Evolutionary conservation across 345 rosid species (phyloP).

Genomic region (Lepidium aucheri): DNA sequence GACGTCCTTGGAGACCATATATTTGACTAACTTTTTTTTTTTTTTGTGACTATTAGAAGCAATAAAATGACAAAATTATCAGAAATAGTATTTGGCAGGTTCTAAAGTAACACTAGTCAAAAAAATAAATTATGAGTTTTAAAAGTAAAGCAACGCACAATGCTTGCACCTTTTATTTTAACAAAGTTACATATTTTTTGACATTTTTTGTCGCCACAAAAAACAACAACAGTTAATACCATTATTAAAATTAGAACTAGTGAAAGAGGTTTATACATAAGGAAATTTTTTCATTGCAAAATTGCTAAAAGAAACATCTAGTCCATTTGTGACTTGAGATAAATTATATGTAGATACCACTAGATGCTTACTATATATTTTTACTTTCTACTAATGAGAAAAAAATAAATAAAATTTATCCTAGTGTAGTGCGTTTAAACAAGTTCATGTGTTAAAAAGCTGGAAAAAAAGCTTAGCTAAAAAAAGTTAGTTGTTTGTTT

Average conservation of each 20-base stretch:
- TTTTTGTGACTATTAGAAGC: background rate
- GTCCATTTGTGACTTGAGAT: background rate
- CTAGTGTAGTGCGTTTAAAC: background rate
- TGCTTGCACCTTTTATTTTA: too few relatives aligned
- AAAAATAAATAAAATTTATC: background rate
- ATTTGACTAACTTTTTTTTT: background rate
- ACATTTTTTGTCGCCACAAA: too few relatives aligned
- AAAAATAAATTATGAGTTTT: too few relatives aligned
- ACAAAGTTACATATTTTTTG: too few relatives aligned
- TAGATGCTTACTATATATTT: background rate
- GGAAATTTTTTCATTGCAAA: background rate
- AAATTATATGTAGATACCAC: background rate
- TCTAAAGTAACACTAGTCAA: too few relatives aligned
- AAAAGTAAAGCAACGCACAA: too few relatives aligned
- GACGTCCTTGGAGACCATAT: slow-evolving; percentile 15
- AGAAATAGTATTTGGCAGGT: too few relatives aligned
- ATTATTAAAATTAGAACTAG: too few relatives aligned
- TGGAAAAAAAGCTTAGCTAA: background rate
- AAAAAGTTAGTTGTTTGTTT: slow-evolving; percentile 8
- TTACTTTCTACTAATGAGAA: background rate
- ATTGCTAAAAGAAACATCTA: background rate
- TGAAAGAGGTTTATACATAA: background rate
- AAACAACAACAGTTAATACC: too few relatives aligned
- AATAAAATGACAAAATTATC: too few relatives aligned
- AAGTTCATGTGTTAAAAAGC: background rate